phyloP scores from a whole-genome alignment of 139 green algal genomes.

The Desmodesmus armatus region DNA sequence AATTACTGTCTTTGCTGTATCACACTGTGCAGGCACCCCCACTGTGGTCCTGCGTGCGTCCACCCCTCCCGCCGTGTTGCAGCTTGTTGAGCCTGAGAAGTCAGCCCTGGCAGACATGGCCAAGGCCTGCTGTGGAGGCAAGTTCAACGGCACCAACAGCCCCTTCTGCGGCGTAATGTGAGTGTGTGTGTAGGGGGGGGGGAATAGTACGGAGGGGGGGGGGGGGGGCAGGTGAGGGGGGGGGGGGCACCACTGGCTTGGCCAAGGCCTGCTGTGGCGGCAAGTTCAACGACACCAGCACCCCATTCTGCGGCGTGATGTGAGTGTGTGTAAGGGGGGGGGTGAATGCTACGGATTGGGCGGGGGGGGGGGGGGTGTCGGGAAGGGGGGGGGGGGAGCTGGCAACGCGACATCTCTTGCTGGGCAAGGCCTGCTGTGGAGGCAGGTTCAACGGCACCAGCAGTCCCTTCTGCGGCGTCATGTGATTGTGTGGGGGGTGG shows the following conservation, averaged over 20 bases:
- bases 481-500: too few species aligned
- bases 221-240: too few species aligned
- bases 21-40: neutral
- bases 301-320: conserved; percentile 29
- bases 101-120: neutral
- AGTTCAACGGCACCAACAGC: neutral
- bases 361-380: too few species aligned
- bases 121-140: conserved; percentile 10
- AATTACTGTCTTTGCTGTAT: neutral
- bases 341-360: too few species aligned
- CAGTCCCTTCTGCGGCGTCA: conserved; percentile 30
- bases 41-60: neutral
- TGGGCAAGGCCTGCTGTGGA: conserved; percentile 10
- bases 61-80: neutral
- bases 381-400: too few species aligned
- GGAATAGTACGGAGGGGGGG: too few species aligned
- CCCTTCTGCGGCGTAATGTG: conserved; percentile 34
- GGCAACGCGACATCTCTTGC: too few species aligned
- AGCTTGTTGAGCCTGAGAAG: neutral
- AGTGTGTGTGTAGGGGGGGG: too few species aligned
- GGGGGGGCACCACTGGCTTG: too few species aligned
- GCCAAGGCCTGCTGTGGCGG: conserved; percentile 15
- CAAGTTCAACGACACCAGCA: neutral
- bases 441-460: neutral
- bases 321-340: too few species aligned